These are phyloP conservation scores for Leptographium wingfieldii DNA, from an alignment of 2,329 filamentous ascomycete species.

Conservation along the genomic window DNA sequence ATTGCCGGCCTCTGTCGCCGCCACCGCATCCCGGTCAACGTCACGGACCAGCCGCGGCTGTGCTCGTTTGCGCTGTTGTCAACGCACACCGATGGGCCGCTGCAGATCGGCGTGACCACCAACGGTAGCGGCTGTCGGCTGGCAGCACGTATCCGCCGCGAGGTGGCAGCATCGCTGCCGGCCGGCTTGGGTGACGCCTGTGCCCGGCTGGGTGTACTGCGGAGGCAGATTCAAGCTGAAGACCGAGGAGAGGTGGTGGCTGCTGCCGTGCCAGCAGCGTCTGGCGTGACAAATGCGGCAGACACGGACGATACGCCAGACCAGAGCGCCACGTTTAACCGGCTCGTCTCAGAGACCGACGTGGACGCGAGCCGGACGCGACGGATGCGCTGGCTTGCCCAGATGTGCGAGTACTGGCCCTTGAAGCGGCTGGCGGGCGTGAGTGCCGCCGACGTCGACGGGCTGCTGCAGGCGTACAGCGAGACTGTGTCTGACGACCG, in stretches of 20 bases:
- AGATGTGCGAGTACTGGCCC: constrained; percentile 99
- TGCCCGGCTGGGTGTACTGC: constrained; percentile 59
- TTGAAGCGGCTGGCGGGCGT: constrained; percentile 69
- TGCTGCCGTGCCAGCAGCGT: not conserved
- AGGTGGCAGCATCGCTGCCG: constrained; percentile 73
- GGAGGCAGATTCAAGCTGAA: constrained; percentile 47
- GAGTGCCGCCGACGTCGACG: constrained; percentile 65
- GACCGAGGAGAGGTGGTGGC: not conserved
- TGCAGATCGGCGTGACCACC: constrained; percentile 92
- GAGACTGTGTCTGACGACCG: constrained; percentile 16
- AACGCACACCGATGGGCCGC: constrained; percentile 76
- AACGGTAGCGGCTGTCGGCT: constrained; percentile 92
- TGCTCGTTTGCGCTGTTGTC: constrained; percentile 86
- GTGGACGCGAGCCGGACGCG: constrained; percentile 61
- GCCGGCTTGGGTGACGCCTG: constrained; percentile 64
- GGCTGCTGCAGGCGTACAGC: constrained; percentile 60
- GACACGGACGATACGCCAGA: constrained; percentile 47
- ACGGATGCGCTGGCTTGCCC: constrained; percentile 82
- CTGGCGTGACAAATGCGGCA: constrained; percentile 6
- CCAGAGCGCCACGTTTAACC: constrained; percentile 76
- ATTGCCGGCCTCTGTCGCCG: constrained; percentile 66
- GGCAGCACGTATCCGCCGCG: constrained; percentile 74
- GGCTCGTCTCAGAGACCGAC: constrained; percentile 62
- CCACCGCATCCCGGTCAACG: constrained; percentile 82
- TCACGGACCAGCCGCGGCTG: constrained; percentile 72